phyloP scores from a whole-genome alignment of 139 green algal genomes.

The Pycnococcus provasolii region DNA sequence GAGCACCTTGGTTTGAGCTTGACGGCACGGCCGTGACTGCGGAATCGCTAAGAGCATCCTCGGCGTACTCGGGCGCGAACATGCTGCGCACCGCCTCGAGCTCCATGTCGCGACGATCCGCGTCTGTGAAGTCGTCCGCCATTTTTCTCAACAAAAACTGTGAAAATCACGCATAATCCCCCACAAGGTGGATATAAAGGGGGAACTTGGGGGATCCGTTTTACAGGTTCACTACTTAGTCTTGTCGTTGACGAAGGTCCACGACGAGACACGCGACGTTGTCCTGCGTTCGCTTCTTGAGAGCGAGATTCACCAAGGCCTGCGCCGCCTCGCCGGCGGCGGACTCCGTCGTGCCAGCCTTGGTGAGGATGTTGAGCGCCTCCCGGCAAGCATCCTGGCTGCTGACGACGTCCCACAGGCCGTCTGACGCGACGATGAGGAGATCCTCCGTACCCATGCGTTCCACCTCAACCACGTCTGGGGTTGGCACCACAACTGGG shows the following conservation, averaged over 20 bases:
- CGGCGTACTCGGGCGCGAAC: too few species aligned
- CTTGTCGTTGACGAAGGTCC: slow-evolving; percentile 7
- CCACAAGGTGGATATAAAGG: too few species aligned
- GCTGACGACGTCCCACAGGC: slow-evolving; percentile 67
- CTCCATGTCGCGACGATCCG: too few species aligned
- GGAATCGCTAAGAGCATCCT: too few species aligned
- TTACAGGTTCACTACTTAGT: not conserved
- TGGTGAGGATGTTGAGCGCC: not conserved
- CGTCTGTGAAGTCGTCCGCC: too few species aligned
- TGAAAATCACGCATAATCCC: too few species aligned
- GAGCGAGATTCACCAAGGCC: slow-evolving; percentile 4
- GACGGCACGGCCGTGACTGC: too few species aligned
- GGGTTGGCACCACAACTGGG: not conserved
- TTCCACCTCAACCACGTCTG: not conserved
- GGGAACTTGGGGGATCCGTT: too few species aligned
- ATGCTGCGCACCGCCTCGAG: too few species aligned
- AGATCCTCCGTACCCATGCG: slow-evolving; percentile 48
- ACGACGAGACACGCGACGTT: slow-evolving; percentile 17
- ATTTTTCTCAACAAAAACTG: too few species aligned
- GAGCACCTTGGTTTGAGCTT: too few species aligned
- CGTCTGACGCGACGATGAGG: slow-evolving; percentile 69
- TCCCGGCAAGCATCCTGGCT: slow-evolving; percentile 11
- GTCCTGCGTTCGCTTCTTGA: slow-evolving; percentile 16
- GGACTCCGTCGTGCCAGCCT: not conserved
- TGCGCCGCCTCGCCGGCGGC: not conserved